Evolutionary conservation across 1,139 yeast species (phyloP), one percentile per base, ranked within the genome.

Genomic region (Yamadazyma songkhlaensis): DNA sequence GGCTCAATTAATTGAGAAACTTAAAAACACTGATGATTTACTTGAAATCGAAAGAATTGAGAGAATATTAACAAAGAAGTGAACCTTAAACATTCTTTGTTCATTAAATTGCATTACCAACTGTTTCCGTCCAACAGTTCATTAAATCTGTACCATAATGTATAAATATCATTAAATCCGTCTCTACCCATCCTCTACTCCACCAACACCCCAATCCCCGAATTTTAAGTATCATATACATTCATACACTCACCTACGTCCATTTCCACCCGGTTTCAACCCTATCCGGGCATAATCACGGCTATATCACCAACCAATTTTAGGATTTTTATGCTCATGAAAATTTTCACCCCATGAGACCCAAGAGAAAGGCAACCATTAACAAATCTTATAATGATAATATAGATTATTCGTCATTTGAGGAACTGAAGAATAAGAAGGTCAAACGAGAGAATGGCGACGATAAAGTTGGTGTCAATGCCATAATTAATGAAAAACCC

Each of bases 1-100:
- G 43, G 59, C 59, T 11, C 61, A 62, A 37, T 59, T 89, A 35
- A 68, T 81, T 46, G 57, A 64, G 34, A 73, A 78, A 42, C 63
- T 89, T 39, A 72, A 72, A 38, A 63, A 60, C 25, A 95, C 96
- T 1, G 70, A 78, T 4, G 79, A 82, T 37, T 57, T 89, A 43
- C 84, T 74, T 10, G 96, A 89, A 47, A 83, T 89, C 10, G 87
- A 83, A 45, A 62, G 78, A 36, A 75, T 89, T 22, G 95, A 87
- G 55, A 62, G 64, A 25, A 66, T 73, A 2, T 56, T 77, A 38
- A 59, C 20, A 4, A 17, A 17, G 20, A 17, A 17, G 20, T 17
- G 20, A 17, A 6, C 20, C 20, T 4, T 6, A 4, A 17, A 17
- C 4, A 17, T 17, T 17, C 20, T n/a, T n/a, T n/a, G n/a, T n/a